A percentile compares a stretch with the other conserved stretches of the same genome.
Evolutionary conservation across 2,329 filamentous ascomycete species (phyloP).

Genomic region (Aureobasidium sp.): DNA sequence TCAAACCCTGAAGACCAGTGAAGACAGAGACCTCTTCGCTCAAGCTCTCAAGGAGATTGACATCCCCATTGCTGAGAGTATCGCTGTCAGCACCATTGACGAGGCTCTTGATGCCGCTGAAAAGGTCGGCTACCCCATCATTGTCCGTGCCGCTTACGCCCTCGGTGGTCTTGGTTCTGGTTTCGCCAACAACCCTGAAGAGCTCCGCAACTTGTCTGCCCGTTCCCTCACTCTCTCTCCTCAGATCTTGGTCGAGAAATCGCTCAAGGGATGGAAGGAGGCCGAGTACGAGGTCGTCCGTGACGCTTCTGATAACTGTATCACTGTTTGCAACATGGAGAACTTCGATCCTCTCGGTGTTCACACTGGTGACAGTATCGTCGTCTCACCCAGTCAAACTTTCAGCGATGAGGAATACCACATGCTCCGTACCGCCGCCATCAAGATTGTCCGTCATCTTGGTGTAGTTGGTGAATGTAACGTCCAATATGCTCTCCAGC

Average conservation of each 20-base stretch:
- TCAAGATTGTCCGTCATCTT: constrained; percentile 96
- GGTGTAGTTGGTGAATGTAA: constrained; percentile 98
- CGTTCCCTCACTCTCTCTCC: constrained; percentile 87
- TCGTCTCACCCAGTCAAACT: constrained; percentile 94
- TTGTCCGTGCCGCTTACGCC: constrained; percentile 93
- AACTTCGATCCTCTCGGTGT: constrained; percentile 98
- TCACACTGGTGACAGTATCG: constrained; percentile 97
- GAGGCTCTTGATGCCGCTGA: constrained; percentile 84
- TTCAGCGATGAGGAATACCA: constrained; percentile 98
- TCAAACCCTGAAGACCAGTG: constrained; percentile 84
- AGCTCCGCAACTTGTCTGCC: constrained; percentile 87
- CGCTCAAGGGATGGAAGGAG: constrained; percentile 98
- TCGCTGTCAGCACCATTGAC: constrained; percentile 84
- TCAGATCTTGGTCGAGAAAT: constrained; percentile 97
- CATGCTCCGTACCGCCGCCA: constrained; percentile 94
- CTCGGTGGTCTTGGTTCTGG: constrained; percentile 93
- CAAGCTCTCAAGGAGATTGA: constrained; percentile 95
- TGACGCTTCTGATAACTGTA: constrained; percentile 96
- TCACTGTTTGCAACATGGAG: constrained; percentile 98
- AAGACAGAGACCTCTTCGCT: constrained; percentile 93
- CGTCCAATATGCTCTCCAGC: constrained; percentile 94
- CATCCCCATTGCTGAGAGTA: constrained; percentile 94
- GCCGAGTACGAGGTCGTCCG: constrained; percentile 98
- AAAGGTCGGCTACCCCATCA: constrained; percentile 89
- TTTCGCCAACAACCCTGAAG: constrained; percentile 88